Base-by-base conservation (phyloP, 345 rosid genomes). In the Arabis hirsuta region DNA sequence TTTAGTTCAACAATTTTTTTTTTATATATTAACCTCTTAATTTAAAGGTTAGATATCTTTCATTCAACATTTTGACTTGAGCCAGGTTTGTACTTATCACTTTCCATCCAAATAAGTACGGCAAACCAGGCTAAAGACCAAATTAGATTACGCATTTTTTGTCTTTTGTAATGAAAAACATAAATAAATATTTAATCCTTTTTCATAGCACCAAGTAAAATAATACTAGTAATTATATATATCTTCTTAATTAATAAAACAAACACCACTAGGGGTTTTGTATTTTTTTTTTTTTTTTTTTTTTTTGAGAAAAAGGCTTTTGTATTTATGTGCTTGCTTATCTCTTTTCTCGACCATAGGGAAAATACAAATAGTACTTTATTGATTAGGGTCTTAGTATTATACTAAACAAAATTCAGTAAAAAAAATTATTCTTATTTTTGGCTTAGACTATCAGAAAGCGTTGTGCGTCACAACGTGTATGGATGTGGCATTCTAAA, bases 101-200 rank as follows among this genome's bases (percentile, higher is more conserved):
- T 6, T 52, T 26, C 58, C 58, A 66, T 52, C 60, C 39, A 52
- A 43, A 27, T 52, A 52, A 66, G 60, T 53, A 52, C 45, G 56
- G 56, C 12, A 48, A 62, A 34, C 8, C 9, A 52, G 51, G 27
- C 16, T 13, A 52, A 66, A 39, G 0, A 26, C 26, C 39, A 66
- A 39, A 52, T 65, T 11, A n/a, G 27, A 66, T 65, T 52, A 65
- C 39, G 53, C 41, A 36, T 11, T 41, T 27, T 22, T 52, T 39
- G 48, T 65, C 26, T 65, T 51, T 65, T 51, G 47, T 39, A 65
- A 22, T 9, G 48, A 38, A 39, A 41, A 51, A 8, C 6, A 51
- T 22, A 51, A 36, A 26, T 47, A 29, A 29, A 29, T 29, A 29
- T 29, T 29, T 3, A 4, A 29, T 29, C 32, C 5, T 29, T 29